phyloP scores from a whole-genome alignment of 192 early-diverging fungal species.

The Borealophlyctis nickersoniae region DNA sequence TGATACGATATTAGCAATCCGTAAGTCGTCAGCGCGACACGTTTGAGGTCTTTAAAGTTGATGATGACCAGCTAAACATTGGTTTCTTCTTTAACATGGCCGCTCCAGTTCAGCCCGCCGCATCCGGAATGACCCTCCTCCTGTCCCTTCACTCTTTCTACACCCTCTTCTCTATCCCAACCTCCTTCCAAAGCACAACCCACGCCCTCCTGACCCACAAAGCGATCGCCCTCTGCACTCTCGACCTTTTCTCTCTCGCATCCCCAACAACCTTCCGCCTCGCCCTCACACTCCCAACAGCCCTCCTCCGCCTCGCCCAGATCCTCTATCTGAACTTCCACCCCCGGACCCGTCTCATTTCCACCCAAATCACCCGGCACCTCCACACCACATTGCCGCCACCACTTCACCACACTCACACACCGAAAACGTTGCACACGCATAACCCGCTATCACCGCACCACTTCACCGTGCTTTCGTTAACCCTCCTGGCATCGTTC shows the following conservation, averaged over 20 bases:
- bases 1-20: neutral
- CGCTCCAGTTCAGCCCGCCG: neutral
- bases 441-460: slow-evolving; percentile 5
- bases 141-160: neutral
- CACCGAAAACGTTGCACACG: neutral
- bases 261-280: neutral
- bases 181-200: neutral
- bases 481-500: neutral
- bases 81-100: neutral
- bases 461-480: neutral
- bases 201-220: neutral
- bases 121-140: neutral
- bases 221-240: neutral
- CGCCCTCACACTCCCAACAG: neutral
- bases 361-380: neutral
- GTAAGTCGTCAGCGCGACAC: slow-evolving; percentile 3
- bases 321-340: neutral
- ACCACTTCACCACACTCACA: neutral
- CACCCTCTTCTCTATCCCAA: neutral
- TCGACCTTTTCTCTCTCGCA: neutral
- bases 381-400: neutral
- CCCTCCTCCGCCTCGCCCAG: neutral
- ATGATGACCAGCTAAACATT: neutral
- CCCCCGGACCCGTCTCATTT: neutral
- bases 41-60: neutral